A percentile compares a stretch with the other conserved stretches of the same genome.
Evolutionary conservation across 495 filamentous ascomycete species (phyloP).

Genomic region (Penicilliopsis zonata): DNA sequence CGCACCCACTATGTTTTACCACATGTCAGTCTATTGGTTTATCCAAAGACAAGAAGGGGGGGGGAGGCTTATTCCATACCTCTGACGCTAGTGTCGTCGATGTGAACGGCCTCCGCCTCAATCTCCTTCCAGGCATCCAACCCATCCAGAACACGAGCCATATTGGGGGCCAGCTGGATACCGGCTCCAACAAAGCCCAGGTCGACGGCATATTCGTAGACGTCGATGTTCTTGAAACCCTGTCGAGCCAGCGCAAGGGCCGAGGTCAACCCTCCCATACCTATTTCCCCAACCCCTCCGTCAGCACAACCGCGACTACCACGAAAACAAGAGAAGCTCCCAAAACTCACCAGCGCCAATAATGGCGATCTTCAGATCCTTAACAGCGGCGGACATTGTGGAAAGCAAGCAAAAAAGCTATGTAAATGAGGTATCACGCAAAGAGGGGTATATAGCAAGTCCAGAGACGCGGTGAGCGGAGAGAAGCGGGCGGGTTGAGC

Average conservation of each 20-base stretch:
- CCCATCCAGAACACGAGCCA: slow-evolving; percentile 59
- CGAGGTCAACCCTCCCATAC: slow-evolving; percentile 65
- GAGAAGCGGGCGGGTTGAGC: too few species aligned
- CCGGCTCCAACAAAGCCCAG: slow-evolving; percentile 75
- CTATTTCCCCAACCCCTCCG: slow-evolving; percentile 18
- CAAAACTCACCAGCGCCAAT: slow-evolving; percentile 24
- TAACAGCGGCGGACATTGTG: slow-evolving; percentile 19
- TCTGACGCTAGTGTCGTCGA: slow-evolving; percentile 40
- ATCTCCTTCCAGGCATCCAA: slow-evolving; percentile 60
- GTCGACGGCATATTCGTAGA: slow-evolving; percentile 62
- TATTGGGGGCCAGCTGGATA: slow-evolving; percentile 73
- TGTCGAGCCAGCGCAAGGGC: slow-evolving; percentile 62
- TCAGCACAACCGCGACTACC: background rate
- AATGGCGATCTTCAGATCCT: slow-evolving; percentile 32
- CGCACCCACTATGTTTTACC: slow-evolving; percentile 56
- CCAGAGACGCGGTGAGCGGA: too few species aligned
- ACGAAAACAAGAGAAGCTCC: background rate
- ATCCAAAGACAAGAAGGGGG: too few species aligned
- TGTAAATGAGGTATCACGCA: too few species aligned
- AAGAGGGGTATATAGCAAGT: too few species aligned
- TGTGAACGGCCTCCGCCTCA: slow-evolving; percentile 46
- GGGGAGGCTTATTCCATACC: too few species aligned
- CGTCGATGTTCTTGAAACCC: slow-evolving; percentile 59
- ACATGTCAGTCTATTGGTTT: background rate
- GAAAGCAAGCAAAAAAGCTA: too few species aligned